Evolutionary conservation across 441 rosid species (phyloP).

Genomic region (Adansonia grandidieri): DNA sequence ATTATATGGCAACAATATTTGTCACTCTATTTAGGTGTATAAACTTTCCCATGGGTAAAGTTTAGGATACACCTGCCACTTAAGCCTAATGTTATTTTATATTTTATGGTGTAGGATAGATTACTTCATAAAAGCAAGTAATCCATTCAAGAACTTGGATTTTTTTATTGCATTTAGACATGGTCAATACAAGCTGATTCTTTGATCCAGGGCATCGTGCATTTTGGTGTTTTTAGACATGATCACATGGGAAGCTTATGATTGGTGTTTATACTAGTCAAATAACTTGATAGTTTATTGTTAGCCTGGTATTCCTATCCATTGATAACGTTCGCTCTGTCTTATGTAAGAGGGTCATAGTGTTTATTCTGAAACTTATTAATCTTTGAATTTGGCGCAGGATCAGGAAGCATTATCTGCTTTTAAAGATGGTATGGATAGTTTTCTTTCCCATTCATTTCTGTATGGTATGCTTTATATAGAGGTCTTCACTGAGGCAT

Average conservation of each 20-base stretch:
- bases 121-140: neutral
- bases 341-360: neutral
- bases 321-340: slow-evolving; percentile 18
- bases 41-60: neutral
- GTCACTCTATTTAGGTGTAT: neutral
- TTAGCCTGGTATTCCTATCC: neutral
- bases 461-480: slow-evolving; percentile 3
- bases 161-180: neutral
- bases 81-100: slow-evolving; percentile 17
- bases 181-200: neutral
- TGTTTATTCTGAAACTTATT: slow-evolving; percentile 8
- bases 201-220: neutral
- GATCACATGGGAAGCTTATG: neutral
- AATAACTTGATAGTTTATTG: neutral
- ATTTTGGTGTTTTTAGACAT: neutral
- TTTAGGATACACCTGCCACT: neutral
- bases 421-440: slow-evolving; percentile 68
- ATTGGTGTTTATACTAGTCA: neutral
- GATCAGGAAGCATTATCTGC: slow-evolving; percentile 62
- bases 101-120: neutral
- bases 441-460: slow-evolving; percentile 1
- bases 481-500: neutral
- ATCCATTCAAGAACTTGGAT: neutral
- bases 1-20: slow-evolving; percentile 15
- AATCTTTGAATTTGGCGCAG: slow-evolving; percentile 44